Evolutionary conservation across 192 early-diverging fungal genomes (phyloP), one percentile per base, ranked within the genome.

Genomic region (Entomortierella beljakovae): DNA sequence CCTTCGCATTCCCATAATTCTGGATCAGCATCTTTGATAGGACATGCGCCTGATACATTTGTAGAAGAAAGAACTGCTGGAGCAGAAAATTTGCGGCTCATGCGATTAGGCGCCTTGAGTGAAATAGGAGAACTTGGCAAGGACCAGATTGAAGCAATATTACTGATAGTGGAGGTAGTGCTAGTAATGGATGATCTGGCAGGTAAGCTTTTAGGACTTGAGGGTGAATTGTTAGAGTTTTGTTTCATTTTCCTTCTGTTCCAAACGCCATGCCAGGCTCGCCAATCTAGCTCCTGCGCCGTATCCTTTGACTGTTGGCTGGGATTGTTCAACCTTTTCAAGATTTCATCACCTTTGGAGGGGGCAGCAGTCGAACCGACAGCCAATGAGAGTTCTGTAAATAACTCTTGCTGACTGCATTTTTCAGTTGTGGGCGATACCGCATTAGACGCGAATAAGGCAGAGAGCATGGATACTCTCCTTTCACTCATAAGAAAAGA

Each of bases 1-100:
- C 68, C 62, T 23, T 79, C 48, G 15, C 28, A 59, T 42, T 69
- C 62, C 65, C 74, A 69, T n/a, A 52, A 66, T 40, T 66, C 59
- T 1, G 66, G 60, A 26, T 69, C 37, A 1, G 43, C 61, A 38
- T 69, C 66, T 49, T 64, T 77, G 37, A 49, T 69, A 6, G 66
- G 34, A 6, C 22, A 33, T 9, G 34, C 29, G 2, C 53, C n/a
- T 31, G 37, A n/a, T 1, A 20, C 37, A 43, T 22, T 28, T 40
- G n/a, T 13, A 53, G 40, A 29, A 22, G 28, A 55, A 40, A 31
- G 20, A 18, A 32, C 48, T 2, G 52, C 48, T 38, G 32, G 59
- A 4, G 61, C 23, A 15, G 20, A 15, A 15, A 11, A 3, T 46
- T 4, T 2, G 15, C n/a, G n/a, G n/a, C n/a, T n/a, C n/a, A n/a